phyloP scores from a whole-genome alignment of 148 eudicot species.

The Fallopia convolvulus region DNA sequence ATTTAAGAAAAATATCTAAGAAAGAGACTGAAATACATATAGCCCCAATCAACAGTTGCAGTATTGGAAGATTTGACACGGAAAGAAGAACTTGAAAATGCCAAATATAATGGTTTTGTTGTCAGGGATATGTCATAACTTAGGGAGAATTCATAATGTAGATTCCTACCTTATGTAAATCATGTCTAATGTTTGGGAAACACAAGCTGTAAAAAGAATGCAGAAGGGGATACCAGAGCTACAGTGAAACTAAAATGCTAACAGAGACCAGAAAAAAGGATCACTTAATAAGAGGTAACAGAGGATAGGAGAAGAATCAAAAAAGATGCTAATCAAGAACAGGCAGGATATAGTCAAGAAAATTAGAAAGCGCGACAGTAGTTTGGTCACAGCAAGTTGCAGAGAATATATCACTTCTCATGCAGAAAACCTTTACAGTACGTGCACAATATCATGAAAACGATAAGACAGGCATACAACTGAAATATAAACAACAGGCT shows the following conservation, averaged over 20 bases:
- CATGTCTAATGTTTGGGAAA: slow-evolving; percentile 1
- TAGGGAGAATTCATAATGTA: neutral
- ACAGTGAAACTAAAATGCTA: neutral
- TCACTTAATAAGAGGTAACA: neutral
- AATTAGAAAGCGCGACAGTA: neutral
- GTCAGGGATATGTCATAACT: no score
- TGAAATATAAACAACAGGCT: neutral
- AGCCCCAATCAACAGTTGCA: no score
- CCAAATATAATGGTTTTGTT: no score
- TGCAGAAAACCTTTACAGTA: neutral
- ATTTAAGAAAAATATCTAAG: no score
- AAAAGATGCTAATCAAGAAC: neutral
- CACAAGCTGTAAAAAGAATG: neutral
- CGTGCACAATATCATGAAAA: neutral
- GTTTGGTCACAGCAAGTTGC: neutral
- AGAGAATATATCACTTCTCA: neutral
- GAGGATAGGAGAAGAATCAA: neutral
- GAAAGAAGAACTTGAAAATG: no score
- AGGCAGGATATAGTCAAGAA: neutral
- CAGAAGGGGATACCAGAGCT: neutral
- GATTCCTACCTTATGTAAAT: neutral
- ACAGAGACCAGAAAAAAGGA: neutral
- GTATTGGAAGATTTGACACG: no score
- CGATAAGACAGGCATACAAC: neutral
- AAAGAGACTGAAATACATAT: no score